Conservation (phyloP, 1,284 basidiomycete genomes). For the Phellinidium pouzarii region DNA sequence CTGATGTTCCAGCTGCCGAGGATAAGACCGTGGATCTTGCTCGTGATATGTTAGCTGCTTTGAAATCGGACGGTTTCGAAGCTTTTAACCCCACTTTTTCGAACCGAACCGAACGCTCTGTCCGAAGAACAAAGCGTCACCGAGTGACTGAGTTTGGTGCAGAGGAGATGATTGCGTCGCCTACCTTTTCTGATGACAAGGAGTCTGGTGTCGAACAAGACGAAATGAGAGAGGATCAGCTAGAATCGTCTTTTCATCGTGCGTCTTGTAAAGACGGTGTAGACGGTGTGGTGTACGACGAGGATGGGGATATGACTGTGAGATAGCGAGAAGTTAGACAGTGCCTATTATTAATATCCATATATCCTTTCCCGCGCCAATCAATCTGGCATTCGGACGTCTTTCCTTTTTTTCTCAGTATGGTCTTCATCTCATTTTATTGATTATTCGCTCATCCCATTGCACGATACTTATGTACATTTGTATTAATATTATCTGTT, state of each 20-base stretch:
- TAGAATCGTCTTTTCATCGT: neutral
- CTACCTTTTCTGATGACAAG: slow-evolving; percentile 3
- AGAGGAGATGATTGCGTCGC: slow-evolving; percentile 4
- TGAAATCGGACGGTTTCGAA: slow-evolving; percentile 55
- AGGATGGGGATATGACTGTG: slow-evolving; percentile 10
- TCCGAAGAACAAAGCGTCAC: slow-evolving; percentile 23
- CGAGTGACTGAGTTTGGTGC: slow-evolving; percentile 12
- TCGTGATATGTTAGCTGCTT: slow-evolving; percentile 63
- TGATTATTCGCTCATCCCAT: neutral
- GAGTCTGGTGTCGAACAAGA: neutral
- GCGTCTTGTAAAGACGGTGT: neutral
- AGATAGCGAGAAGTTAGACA: neutral
- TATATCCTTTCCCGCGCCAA: neutral
- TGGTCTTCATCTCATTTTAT: neutral
- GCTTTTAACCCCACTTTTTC: slow-evolving; percentile 30
- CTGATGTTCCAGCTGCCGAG: slow-evolving; percentile 21
- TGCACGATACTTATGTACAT: slow-evolving; percentile 1
- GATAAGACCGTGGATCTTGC: slow-evolving; percentile 56
- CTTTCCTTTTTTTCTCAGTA: neutral
- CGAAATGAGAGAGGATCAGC: neutral
- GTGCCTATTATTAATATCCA: neutral
- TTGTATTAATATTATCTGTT: slow-evolving; percentile 1
- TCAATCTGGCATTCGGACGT: slow-evolving; percentile 1
- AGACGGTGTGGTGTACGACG: neutral
- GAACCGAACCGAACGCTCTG: slow-evolving; percentile 19